These are phyloP conservation scores for Tolypocladium capitatum DNA, from an alignment of 2,329 filamentous ascomycete genomes.

Conservation along the genomic window DNA sequence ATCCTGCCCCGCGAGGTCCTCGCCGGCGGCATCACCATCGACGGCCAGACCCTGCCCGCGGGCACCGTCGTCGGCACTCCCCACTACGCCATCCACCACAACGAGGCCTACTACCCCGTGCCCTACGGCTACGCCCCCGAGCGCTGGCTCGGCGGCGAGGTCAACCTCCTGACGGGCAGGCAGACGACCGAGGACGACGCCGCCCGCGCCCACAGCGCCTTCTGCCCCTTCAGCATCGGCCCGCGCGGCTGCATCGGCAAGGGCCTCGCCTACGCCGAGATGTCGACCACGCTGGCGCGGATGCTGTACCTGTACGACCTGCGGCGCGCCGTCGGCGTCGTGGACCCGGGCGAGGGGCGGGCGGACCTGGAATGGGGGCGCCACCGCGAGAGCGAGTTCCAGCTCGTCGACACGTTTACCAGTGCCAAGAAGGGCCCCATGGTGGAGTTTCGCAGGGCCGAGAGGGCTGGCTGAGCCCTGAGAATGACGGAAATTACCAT, in stretches of 20 bases:
- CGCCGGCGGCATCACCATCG: constrained; percentile 38
- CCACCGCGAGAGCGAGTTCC: constrained; percentile 47
- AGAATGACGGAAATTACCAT: too few species aligned
- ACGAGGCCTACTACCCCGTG: constrained; percentile 45
- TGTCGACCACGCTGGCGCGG: constrained; percentile 48
- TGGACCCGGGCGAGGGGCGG: constrained; percentile 39
- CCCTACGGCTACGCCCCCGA: constrained; percentile 49
- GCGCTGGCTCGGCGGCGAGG: constrained; percentile 45
- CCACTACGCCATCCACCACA: constrained; percentile 57
- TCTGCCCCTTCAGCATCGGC: constrained; percentile 61
- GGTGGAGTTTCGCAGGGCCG: constrained; percentile 41
- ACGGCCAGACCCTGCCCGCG: constrained; percentile 38
- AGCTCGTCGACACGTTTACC: constrained; percentile 60
- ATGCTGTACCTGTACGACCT: constrained; percentile 50
- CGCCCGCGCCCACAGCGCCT: constrained; percentile 48
- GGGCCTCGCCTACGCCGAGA: constrained; percentile 53
- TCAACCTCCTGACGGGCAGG: constrained; percentile 21
- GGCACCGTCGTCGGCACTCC: constrained; percentile 52
- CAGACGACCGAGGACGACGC: constrained; percentile 36
- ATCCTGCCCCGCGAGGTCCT: constrained; percentile 47
- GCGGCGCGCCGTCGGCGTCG: constrained; percentile 32
- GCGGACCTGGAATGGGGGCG: constrained; percentile 38
- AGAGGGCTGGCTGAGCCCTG: constrained; percentile 6
- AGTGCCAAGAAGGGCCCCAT: constrained; percentile 59
- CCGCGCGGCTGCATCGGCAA: constrained; percentile 62